A percentile compares a stretch with the other conserved stretches of the same genome.
Evolutionary conservation across 345 rosid genomes (phyloP).

Genomic region (Populus nigra): DNA sequence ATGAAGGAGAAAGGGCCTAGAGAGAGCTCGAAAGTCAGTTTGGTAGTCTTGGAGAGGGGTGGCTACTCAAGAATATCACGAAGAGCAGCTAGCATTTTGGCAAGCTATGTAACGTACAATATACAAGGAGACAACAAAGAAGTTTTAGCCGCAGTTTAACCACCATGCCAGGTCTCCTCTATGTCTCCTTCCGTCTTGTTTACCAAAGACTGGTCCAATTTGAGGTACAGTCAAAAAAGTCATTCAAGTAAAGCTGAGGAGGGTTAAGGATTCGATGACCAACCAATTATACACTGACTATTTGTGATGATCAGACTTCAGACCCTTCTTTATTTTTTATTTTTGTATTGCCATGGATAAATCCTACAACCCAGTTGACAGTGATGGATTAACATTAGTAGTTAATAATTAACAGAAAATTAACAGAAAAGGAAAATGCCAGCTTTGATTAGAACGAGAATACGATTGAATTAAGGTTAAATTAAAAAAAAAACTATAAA

Average conservation of each 20-base stretch:
- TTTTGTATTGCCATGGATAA: neutral
- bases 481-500: too few relatives aligned
- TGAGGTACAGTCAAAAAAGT: neutral
- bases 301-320: neutral
- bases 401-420: too few relatives aligned
- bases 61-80: neutral
- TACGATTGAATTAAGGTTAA: too few relatives aligned
- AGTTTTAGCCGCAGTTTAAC: slow-evolving; percentile 8
- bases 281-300: neutral
- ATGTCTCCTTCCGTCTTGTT: neutral
- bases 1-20: neutral
- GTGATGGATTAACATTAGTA: too few relatives aligned
- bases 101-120: neutral
- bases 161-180: neutral
- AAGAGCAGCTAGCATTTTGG: neutral
- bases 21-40: neutral
- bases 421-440: too few relatives aligned
- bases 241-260: neutral
- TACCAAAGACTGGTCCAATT: slow-evolving; percentile 2
- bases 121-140: neutral
- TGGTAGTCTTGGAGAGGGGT: neutral
- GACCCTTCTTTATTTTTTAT: neutral
- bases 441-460: too few relatives aligned
- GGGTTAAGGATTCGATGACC: slow-evolving; percentile 1
- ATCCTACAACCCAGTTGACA: too few relatives aligned